A percentile compares a stretch with the other conserved stretches of the same genome.
These are phyloP conservation scores for Colletotrichum acutatum DNA, from an alignment of 2,329 filamentous ascomycete species.

Conservation along the genomic window DNA sequence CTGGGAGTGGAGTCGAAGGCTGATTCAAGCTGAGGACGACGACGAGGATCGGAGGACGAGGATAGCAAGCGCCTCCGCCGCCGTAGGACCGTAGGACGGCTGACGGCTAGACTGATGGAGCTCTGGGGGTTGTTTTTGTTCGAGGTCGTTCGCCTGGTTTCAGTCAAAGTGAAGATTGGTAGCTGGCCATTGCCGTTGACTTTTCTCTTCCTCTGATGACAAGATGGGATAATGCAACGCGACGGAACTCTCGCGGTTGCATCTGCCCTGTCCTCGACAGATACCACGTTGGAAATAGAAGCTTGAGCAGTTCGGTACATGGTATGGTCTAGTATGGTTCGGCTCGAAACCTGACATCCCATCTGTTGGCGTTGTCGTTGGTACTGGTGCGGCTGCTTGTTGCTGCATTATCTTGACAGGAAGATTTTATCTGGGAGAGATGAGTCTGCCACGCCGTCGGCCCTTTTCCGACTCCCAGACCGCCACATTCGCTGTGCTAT, in stretches of 20 bases:
- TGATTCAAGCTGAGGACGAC: neutral
- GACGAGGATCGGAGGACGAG: neutral
- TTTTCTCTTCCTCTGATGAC: conserved; percentile 13
- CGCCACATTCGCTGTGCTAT: neutral
- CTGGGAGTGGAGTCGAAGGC: neutral
- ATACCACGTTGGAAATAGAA: neutral
- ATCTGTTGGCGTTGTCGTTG: neutral
- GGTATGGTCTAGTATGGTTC: neutral
- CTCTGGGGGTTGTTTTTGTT: neutral
- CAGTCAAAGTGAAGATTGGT: conserved; percentile 23
- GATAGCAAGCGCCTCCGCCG: neutral
- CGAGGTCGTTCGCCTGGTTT: conserved; percentile 13
- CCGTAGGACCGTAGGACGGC: neutral
- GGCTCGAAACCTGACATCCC: neutral
- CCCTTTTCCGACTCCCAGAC: neutral
- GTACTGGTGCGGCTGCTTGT: neutral
- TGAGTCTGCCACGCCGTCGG: neutral
- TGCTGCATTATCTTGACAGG: neutral
- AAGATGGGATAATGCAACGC: conserved; percentile 8
- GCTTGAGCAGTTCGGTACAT: neutral
- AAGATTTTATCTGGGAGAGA: neutral
- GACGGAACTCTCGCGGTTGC: conserved; percentile 1
- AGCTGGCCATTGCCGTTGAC: neutral
- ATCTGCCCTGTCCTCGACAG: neutral
- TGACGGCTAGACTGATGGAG: neutral